Evolutionary conservation across 345 rosid genomes (phyloP).

Genomic region (Ceriops zippeliana): DNA sequence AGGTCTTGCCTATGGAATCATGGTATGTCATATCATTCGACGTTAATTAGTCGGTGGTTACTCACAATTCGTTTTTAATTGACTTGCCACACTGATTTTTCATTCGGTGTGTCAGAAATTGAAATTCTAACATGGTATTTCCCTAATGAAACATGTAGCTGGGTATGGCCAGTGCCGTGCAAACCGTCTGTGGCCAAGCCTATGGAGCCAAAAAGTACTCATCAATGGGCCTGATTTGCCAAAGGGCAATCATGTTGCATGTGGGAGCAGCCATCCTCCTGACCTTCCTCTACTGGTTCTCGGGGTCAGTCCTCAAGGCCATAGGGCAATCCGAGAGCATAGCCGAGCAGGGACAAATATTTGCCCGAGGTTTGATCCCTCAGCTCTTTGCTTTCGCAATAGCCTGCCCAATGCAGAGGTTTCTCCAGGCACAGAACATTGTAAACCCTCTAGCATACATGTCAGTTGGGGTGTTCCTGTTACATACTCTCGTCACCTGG

Average conservation of each 20-base stretch:
- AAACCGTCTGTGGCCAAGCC: constrained; percentile 95
- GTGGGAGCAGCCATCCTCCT: constrained; percentile 65
- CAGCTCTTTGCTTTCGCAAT: constrained; percentile 80
- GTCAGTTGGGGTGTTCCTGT: constrained; percentile 63
- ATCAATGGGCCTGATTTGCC: constrained; percentile 83
- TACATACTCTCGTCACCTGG: constrained; percentile 69
- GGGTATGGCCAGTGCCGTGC: constrained; percentile 98
- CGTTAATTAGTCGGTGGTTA: background rate
- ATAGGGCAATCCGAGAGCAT: constrained; percentile 66
- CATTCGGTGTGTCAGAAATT: background rate
- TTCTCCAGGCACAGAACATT: constrained; percentile 92
- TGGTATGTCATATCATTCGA: constrained; percentile 38
- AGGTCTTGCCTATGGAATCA: constrained; percentile 92
- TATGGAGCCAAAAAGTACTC: constrained; percentile 72
- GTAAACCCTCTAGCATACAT: constrained; percentile 87
- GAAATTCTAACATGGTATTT: background rate
- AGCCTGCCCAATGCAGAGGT: constrained; percentile 82
- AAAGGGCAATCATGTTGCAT: constrained; percentile 78
- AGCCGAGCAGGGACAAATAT: constrained; percentile 63
- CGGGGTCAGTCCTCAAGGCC: constrained; percentile 45
- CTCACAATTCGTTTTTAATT: too few relatives aligned
- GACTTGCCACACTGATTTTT: too few relatives aligned
- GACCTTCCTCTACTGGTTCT: constrained; percentile 67
- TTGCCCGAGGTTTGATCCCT: constrained; percentile 69
- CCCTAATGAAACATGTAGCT: constrained; percentile 30